phyloP scores from a whole-genome alignment of 495 filamentous ascomycete genomes.

The Tetracladium marchalianum region DNA sequence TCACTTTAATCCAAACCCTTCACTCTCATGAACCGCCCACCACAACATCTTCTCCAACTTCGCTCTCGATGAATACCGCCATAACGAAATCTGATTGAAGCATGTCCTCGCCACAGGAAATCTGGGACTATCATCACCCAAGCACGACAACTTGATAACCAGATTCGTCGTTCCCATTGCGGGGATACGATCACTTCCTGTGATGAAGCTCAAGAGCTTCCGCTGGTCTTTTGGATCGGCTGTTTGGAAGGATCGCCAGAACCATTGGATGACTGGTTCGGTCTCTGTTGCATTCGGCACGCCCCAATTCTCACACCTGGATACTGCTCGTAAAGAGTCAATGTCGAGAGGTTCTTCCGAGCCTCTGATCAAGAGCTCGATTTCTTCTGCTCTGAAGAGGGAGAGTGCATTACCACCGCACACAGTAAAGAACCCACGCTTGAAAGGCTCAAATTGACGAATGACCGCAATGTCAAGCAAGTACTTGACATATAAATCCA shows the following conservation, averaged over 20 bases:
- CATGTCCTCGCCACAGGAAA: conserved; percentile 87
- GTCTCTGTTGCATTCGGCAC: conserved; percentile 35
- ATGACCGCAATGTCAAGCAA: conserved; percentile 69
- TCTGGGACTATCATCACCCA: conserved; percentile 63
- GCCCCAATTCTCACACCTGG: conserved; percentile 75
- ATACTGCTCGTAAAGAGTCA: conserved; percentile 61
- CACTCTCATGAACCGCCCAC: conserved; percentile 80
- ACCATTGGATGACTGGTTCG: conserved; percentile 69
- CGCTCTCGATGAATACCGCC: conserved; percentile 54
- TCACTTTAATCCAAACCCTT: conserved; percentile 89
- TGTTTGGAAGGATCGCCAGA: conserved; percentile 72
- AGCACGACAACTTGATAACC: conserved; percentile 60
- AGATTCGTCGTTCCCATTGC: conserved; percentile 83
- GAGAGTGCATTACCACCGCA: conserved; percentile 84
- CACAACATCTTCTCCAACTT: conserved; percentile 67
- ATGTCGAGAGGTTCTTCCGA: conserved; percentile 83
- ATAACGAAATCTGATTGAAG: conserved; percentile 77
- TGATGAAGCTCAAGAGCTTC: conserved; percentile 77
- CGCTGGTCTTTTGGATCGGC: conserved; percentile 60
- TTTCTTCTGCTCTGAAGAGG: conserved; percentile 89
- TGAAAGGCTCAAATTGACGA: conserved; percentile 90
- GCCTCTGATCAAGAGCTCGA: conserved; percentile 80
- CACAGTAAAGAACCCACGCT: conserved; percentile 88
- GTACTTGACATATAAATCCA: conserved; percentile 77
- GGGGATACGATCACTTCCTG: conserved; percentile 87